These are phyloP conservation scores for Botrytis porri DNA, from an alignment of 2,329 filamentous ascomycete genomes.

Conservation along the genomic window DNA sequence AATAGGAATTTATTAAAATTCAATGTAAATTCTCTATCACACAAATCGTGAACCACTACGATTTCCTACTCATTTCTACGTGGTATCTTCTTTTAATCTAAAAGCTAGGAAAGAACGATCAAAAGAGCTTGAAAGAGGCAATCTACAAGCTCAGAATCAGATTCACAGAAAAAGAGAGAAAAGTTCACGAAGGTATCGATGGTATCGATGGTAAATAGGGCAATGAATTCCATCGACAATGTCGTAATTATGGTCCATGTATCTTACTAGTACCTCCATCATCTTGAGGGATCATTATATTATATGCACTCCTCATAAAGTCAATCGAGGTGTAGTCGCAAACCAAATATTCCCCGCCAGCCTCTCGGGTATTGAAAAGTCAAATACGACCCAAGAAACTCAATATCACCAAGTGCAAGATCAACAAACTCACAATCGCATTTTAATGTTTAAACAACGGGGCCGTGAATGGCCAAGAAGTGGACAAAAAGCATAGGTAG, in stretches of 20 bases:
- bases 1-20: not conserved
- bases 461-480: not conserved
- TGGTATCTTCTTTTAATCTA: not conserved
- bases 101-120: not conserved
- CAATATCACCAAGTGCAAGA: too few relatives aligned
- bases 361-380: not conserved
- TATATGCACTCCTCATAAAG: not conserved
- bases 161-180: too few relatives aligned
- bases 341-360: not conserved
- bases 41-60: not conserved
- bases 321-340: not conserved
- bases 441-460: not conserved
- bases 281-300: not conserved
- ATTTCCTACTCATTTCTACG: not conserved
- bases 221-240: not conserved
- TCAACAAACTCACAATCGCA: not conserved
- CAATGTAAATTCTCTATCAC: not conserved
- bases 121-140: not conserved
- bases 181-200: fast-evolving
- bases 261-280: not conserved
- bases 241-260: not conserved
- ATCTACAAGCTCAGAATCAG: not conserved
- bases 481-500: not conserved
- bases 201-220: not conserved
- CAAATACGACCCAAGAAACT: not conserved